Base-by-base conservation (phyloP, 805 yeast species). In the Yarrowia divulgata region DNA sequence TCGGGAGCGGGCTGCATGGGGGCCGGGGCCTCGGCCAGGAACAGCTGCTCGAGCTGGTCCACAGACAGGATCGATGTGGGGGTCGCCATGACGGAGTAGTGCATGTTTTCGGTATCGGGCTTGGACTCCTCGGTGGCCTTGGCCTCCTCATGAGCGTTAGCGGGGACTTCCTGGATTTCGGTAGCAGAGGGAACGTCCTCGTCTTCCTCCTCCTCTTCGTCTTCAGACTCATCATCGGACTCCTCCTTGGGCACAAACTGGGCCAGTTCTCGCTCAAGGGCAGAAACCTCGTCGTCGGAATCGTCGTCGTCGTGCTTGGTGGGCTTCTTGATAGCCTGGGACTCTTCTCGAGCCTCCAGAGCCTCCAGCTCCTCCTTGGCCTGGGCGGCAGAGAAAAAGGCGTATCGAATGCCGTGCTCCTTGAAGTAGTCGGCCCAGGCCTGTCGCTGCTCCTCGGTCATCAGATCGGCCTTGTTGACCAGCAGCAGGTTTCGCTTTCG, bases 401-500 rank as follows among this genome's bases (percentile, higher is more conserved):
- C 95, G 76, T 87, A 95, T 70, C 88, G 85, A 74, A 95, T 92
- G n/a, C 83, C 81, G 72, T 86, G 83, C 18, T 83, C 79, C 40
- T 83, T 83, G 78, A 95, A 93, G 78, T 91, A 93, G 66, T 86
- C 84, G 1, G 97, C 97, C 99, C 99, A 95, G 8, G 83, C 82
- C 62, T 85, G 78, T 78, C 99, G 85, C 80, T 95, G 99, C 29
- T 83, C 82, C 64, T 83, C 83, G 1, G 93, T 87, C 71, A 95
- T 82, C 75, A 94, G 80, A 83, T 95, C 99, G 2, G 99, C 95
- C 77, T 95, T 95, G 78, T 95, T 95, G 39, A 95, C 97, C 72
- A 95, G 83, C 72, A 95, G 81, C 73, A 95, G 82, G 74, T 92
- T 93, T 70, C 85, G 85, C 79, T 95, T 95, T 63, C 86, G 79